Evolutionary conservation across 768 basidiomycete species (phyloP).

Genomic region (Russula lepida): DNA sequence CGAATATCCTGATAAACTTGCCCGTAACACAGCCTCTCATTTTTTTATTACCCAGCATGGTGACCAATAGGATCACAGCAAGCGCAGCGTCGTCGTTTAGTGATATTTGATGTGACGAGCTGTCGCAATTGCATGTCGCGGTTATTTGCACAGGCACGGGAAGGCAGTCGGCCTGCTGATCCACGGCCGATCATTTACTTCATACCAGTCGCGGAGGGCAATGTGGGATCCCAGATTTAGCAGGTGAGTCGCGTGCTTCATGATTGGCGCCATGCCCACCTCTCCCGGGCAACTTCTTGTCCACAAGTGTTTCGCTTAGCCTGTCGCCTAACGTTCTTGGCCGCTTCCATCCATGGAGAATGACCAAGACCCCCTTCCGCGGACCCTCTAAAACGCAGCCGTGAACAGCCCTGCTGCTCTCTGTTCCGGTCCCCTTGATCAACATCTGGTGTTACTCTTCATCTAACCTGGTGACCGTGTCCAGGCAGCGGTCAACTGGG

Average conservation of each 20-base stretch:
- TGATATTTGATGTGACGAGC: conserved; percentile 18
- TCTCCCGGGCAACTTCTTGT: conserved; percentile 11
- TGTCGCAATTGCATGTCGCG: conserved; percentile 5
- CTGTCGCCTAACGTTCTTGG: conserved; percentile 10
- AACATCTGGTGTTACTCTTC: not conserved
- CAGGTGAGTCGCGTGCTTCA: conserved; percentile 16
- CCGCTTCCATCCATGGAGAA: conserved; percentile 8
- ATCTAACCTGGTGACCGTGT: conserved; percentile 20
- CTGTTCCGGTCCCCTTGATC: conserved; percentile 21
- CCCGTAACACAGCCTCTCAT: conserved; percentile 1
- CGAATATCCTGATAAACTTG: not conserved
- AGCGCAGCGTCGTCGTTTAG: conserved; percentile 1
- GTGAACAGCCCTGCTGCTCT: not conserved
- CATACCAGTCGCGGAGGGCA: conserved; percentile 16
- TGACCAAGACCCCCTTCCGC: conserved; percentile 7
- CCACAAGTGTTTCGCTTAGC: conserved; percentile 12
- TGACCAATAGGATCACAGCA: conserved; percentile 5
- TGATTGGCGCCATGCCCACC: conserved; percentile 18
- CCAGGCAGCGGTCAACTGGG: conserved; percentile 11
- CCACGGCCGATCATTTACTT: conserved; percentile 19
- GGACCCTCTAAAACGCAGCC: conserved; percentile 18
- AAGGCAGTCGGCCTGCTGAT: conserved; percentile 9
- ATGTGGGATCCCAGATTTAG: conserved; percentile 13
- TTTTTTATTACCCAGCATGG: not conserved
- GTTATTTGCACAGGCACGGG: not conserved